phyloP scores from a whole-genome alignment of 306 rosid genomes.

The Quercus gilva region DNA sequence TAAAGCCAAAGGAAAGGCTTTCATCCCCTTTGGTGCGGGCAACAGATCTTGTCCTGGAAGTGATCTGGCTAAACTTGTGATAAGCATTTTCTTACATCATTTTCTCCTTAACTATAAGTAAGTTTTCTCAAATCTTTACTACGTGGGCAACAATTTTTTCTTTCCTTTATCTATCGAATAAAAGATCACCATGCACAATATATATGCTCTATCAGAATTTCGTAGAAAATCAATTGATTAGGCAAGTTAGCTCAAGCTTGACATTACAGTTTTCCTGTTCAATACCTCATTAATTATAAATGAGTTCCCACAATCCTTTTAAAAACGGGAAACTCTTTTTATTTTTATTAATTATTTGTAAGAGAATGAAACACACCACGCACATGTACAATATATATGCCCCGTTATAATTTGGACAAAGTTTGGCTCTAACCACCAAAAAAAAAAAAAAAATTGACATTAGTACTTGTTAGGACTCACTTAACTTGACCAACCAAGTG shows the following conservation, averaged over 20 bases:
- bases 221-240: not conserved
- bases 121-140: not conserved
- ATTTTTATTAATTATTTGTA: too few species aligned
- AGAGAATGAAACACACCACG: too few species aligned
- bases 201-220: not conserved
- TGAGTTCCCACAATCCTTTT: too few species aligned
- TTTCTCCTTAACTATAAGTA: conserved; percentile 29
- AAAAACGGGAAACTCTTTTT: too few species aligned
- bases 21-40: conserved; percentile 35
- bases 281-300: too few species aligned
- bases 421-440: too few species aligned
- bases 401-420: too few species aligned
- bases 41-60: conserved; percentile 26
- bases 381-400: too few species aligned
- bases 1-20: conserved; percentile 18
- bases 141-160: not conserved
- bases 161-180: not conserved
- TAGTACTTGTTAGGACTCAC: too few species aligned
- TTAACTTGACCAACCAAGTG: too few species aligned
- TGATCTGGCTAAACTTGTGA: conserved; percentile 29
- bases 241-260: not conserved
- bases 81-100: conserved; percentile 32
- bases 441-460: too few species aligned
- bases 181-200: not conserved
- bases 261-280: too few species aligned